Conservation (phyloP, 2,329 filamentous ascomycete genomes). For the Ceratocystis huliohia region DNA sequence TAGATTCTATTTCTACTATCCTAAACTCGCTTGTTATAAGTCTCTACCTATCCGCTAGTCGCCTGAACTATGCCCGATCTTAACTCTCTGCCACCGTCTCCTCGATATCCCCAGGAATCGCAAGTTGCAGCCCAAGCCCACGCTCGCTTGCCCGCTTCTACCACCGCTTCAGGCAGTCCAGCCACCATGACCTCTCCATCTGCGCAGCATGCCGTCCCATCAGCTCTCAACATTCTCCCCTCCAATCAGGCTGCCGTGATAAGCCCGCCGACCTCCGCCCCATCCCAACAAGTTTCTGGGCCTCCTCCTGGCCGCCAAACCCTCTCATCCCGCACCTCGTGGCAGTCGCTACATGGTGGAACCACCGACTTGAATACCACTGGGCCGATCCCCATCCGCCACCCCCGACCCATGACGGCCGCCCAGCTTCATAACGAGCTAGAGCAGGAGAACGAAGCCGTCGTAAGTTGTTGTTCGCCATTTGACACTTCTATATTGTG, state of each 20-base stretch:
- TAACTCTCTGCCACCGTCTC: conserved; percentile 42
- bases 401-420: conserved; percentile 75
- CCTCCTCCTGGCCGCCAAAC: conserved; percentile 24
- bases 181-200: conserved; percentile 33
- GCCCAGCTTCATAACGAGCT: conserved; percentile 80
- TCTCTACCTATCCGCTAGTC: background rate
- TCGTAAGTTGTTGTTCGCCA: conserved; percentile 43
- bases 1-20: background rate
- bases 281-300: conserved; percentile 23
- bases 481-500: background rate
- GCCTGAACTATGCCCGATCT: conserved; percentile 38
- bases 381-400: conserved; percentile 63
- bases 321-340: conserved; percentile 17
- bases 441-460: conserved; percentile 89
- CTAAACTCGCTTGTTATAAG: background rate
- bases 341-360: conserved; percentile 14
- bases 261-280: conserved; percentile 27
- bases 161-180: conserved; percentile 24
- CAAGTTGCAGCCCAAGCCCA: conserved; percentile 33
- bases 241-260: conserved; percentile 41
- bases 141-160: background rate
- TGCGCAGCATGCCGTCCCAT: conserved; percentile 21
- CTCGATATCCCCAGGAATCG: conserved; percentile 27
- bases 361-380: conserved; percentile 24
- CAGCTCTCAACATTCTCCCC: conserved; percentile 42